A percentile compares a stretch with the other conserved stretches of the same genome.
Evolutionary conservation across 2,329 filamentous ascomycete species (phyloP).

Genomic region (Fonsecaea multimorphosa): DNA sequence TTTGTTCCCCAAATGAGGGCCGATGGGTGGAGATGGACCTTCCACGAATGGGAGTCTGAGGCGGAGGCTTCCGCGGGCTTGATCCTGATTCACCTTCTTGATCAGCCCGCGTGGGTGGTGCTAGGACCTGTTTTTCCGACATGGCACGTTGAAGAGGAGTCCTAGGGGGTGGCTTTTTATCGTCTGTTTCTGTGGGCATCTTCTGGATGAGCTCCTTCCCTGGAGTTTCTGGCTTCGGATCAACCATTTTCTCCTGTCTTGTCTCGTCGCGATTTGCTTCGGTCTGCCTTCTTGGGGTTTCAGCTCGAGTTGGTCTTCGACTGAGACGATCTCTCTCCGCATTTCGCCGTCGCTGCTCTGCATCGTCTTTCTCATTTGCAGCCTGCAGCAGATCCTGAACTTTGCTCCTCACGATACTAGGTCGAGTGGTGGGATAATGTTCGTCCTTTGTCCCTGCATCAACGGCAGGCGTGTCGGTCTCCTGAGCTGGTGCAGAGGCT

Average conservation of each 20-base stretch:
- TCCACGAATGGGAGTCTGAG: constrained; percentile 29
- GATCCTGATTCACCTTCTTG: constrained; percentile 10
- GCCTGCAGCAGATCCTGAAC: constrained; percentile 34
- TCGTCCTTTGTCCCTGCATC: constrained; percentile 22
- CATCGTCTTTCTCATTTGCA: constrained; percentile 32
- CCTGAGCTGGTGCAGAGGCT: constrained; percentile 23
- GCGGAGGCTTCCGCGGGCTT: constrained; percentile 24
- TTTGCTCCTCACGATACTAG: constrained; percentile 34
- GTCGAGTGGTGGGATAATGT: constrained; percentile 17
- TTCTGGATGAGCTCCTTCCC: constrained; percentile 22
- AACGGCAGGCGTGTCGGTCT: constrained; percentile 9
- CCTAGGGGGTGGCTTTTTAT: constrained; percentile 12
- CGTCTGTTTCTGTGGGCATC: constrained; percentile 2
- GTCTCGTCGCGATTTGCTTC: constrained; percentile 18
- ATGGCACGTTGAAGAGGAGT: constrained; percentile 32
- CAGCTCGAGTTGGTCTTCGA: constrained; percentile 22
- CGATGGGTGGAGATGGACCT: constrained; percentile 32
- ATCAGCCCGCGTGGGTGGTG: constrained; percentile 17
- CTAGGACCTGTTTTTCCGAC: constrained; percentile 34
- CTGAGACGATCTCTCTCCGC: constrained; percentile 27
- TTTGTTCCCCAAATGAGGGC: constrained; percentile 25
- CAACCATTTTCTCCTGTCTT: constrained; percentile 9
- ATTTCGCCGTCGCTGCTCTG: constrained; percentile 23
- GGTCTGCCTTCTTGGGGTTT: constrained; percentile 20
- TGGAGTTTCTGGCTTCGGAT: constrained; percentile 19